Percentiles rank a stretch among this genome's conserved stretches.
Evolutionary conservation across 352 stramenopile genomes (phyloP).

Genomic region (Saprolegnia parasitica): DNA sequence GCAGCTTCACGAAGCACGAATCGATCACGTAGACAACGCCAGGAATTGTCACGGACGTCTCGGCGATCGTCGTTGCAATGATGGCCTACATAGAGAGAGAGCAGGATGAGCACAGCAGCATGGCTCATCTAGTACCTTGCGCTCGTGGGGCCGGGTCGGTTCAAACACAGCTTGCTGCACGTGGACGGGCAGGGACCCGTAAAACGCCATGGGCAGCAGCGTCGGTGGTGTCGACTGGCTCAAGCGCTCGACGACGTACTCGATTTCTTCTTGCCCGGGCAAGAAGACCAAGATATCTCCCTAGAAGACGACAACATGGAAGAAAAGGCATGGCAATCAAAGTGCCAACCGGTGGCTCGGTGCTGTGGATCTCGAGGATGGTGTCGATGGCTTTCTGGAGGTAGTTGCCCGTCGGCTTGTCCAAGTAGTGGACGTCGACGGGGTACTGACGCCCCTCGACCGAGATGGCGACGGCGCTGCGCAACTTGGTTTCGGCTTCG

Average conservation of each 20-base stretch:
- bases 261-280: constrained; percentile 91
- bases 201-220: constrained; percentile 76
- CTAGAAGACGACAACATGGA: constrained; percentile 9
- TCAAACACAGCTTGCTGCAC: constrained; percentile 93
- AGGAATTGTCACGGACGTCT: constrained; percentile 97
- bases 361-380: constrained; percentile 57
- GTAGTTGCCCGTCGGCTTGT: constrained; percentile 61
- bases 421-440: constrained; percentile 89
- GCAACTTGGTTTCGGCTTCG: constrained; percentile 22
- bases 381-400: constrained; percentile 70
- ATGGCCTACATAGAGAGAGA: constrained; percentile 34
- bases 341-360: constrained; percentile 39
- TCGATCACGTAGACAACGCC: constrained; percentile 88
- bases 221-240: constrained; percentile 46
- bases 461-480: constrained; percentile 50
- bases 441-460: constrained; percentile 87
- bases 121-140: constrained; percentile 77
- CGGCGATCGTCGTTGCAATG: constrained; percentile 90
- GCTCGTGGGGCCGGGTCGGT: constrained; percentile 48
- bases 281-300: constrained; percentile 96
- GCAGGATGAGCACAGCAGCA: not conserved
- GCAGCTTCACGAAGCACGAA: constrained; percentile 74
- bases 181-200: constrained; percentile 88
- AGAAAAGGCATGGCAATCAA: not conserved
- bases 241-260: constrained; percentile 77